phyloP scores from a whole-genome alignment of 2,329 filamentous ascomycete species.

The Curvularia spicifera region DNA sequence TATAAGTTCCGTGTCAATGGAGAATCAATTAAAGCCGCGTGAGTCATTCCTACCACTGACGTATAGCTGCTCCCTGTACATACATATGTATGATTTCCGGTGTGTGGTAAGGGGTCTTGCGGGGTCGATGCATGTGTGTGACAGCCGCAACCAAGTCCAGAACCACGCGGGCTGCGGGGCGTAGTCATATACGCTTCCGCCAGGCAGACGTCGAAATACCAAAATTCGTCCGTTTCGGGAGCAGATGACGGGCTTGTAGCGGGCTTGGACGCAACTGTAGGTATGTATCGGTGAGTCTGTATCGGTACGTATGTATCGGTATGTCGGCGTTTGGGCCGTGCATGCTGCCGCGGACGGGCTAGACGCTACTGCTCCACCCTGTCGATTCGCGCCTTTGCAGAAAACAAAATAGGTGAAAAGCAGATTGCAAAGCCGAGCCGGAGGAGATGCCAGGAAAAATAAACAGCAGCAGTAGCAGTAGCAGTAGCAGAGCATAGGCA shows the following conservation, averaged over 20 bases:
- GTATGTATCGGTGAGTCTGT: too few species aligned
- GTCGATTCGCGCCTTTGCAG: conserved; percentile 3
- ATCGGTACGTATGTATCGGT: background rate
- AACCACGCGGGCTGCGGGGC: background rate
- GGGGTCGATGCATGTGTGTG: background rate
- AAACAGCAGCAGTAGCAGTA: background rate
- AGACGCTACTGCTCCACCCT: conserved; percentile 10
- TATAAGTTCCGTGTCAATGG: background rate
- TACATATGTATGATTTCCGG: background rate
- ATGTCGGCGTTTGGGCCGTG: conserved; percentile 3
- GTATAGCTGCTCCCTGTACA: background rate
- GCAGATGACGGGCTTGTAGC: background rate
- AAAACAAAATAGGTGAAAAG: conserved; percentile 7
- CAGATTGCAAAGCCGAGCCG: conserved; percentile 3
- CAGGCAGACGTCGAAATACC: too few species aligned
- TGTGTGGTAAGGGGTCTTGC: background rate
- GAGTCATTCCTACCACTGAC: too few species aligned
- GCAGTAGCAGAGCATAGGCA: background rate
- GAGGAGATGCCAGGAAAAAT: background rate
- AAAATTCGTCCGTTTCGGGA: background rate
- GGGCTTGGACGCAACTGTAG: too few species aligned
- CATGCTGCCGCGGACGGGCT: background rate
- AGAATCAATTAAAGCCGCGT: background rate
- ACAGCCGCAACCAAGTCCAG: background rate
- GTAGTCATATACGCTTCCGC: too few species aligned